Conservation (phyloP, 2,329 filamentous ascomycete genomes). For the Penicillium sp. region DNA sequence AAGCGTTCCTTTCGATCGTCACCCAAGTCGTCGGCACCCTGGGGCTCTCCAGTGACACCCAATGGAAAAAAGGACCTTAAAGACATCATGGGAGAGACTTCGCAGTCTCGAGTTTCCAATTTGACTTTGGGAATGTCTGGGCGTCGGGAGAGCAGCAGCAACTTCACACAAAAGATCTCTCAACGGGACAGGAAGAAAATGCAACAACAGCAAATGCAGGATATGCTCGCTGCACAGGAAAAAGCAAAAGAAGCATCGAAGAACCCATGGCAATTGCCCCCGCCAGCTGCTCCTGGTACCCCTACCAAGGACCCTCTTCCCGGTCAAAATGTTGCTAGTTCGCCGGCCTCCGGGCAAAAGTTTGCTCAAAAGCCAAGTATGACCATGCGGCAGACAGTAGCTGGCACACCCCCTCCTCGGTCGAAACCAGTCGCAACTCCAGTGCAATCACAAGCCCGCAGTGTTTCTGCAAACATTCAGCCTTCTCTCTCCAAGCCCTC, state of each 20-base stretch:
- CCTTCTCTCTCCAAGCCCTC: slow-evolving; percentile 34
- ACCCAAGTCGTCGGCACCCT: slow-evolving; percentile 49
- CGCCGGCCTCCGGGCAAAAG: slow-evolving; percentile 25
- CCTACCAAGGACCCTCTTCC: slow-evolving; percentile 40
- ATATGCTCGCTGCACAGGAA: slow-evolving; percentile 38
- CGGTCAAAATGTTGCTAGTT: slow-evolving; percentile 32
- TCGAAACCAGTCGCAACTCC: slow-evolving; percentile 39
- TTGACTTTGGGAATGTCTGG: slow-evolving; percentile 57
- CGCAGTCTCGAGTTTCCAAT: slow-evolving; percentile 55
- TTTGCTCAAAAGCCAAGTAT: slow-evolving; percentile 52
- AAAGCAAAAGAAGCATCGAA: slow-evolving; percentile 40
- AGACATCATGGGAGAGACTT: slow-evolving; percentile 72
- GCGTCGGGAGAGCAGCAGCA: slow-evolving; percentile 46
- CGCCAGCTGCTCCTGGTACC: slow-evolving; percentile 19
- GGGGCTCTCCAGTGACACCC: slow-evolving; percentile 59
- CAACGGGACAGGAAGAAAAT: slow-evolving; percentile 91
- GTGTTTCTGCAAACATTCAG: slow-evolving; percentile 22
- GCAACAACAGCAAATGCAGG: slow-evolving; percentile 67
- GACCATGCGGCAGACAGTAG: slow-evolving; percentile 65
- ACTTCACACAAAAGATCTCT: slow-evolving; percentile 68
- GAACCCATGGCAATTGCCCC: slow-evolving; percentile 68
- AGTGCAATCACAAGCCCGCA: slow-evolving; percentile 53
- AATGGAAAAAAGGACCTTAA: slow-evolving; percentile 72
- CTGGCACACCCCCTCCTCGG: slow-evolving; percentile 45
- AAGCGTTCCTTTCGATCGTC: slow-evolving; percentile 31